Percentiles rank a stretch among this genome's conserved stretches.
phyloP scores from a whole-genome alignment of 306 rosid species.

The Prinsepia uniflora region DNA sequence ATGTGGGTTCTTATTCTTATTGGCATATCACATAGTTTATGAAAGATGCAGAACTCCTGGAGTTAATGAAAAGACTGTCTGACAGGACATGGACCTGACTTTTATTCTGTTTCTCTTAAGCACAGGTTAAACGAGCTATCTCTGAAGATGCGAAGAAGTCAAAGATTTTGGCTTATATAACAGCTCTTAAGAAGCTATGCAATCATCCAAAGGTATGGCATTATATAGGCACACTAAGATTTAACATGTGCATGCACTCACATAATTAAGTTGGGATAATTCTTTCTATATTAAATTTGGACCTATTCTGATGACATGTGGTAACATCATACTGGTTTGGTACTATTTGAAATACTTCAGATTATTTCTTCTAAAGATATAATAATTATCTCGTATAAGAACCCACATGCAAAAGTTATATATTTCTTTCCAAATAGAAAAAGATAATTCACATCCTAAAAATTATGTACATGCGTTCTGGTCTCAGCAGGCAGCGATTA shows the following conservation, averaged over 20 bases:
- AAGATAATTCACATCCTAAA: not conserved
- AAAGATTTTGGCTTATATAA: slow-evolving; percentile 91
- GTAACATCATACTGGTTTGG: not conserved
- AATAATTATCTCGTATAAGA: slow-evolving; percentile 1
- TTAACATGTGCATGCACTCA: not conserved
- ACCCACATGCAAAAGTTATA: not conserved
- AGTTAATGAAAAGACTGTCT: slow-evolving; percentile 20
- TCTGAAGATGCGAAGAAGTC: slow-evolving; percentile 74
- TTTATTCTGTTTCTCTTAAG: slow-evolving; percentile 18
- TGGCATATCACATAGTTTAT: slow-evolving; percentile 19
- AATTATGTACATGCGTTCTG: not conserved
- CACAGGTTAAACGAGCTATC: slow-evolving; percentile 78
- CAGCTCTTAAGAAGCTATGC: slow-evolving; percentile 91
- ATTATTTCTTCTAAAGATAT: slow-evolving; percentile 14
- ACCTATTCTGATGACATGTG: slow-evolving; percentile 1
- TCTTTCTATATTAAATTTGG: not conserved
- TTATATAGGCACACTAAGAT: slow-evolving; percentile 1
- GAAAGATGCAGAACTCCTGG: slow-evolving; percentile 6
- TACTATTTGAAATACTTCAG: not conserved
- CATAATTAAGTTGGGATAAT: not conserved
- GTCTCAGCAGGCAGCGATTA: not conserved
- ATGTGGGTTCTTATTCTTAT: slow-evolving; percentile 49
- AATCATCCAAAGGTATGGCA: slow-evolving; percentile 88
- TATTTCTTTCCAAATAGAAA: not conserved
- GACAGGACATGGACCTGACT: slow-evolving; percentile 27